Evolutionary conservation across 139 green algal species (phyloP), one percentile per base, ranked within the genome.

Genomic region (Trebouxia sp.): DNA sequence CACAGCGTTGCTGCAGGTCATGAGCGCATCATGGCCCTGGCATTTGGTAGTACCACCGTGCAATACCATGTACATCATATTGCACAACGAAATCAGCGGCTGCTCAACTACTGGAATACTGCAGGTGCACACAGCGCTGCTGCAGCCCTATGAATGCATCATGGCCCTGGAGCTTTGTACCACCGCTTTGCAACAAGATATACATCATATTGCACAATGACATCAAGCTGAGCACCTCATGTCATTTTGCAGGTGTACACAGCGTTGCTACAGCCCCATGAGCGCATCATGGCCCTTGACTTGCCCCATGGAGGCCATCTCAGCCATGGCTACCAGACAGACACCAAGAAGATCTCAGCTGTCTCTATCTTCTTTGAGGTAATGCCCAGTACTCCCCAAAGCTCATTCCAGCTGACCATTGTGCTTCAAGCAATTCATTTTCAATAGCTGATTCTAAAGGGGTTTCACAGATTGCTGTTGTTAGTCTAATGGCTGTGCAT

Each of bases 271-370:
- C 88, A 97, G 51, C 97, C 97, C 0, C 96, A 99, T 83, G 97
- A 99, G 81, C 92, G 96, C 83, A 99, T 99, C 90, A 98, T 99
- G 94, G 96, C 83, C 5, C 91, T 99, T 66, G 97, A 99, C 88
- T 91, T 99, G 86, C 97, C 97, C 0, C 96, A 99, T 80, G 88
- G 97, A 26, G 97, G 97, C 39, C 97, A 99, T 89, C 89, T 99
- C 38, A 96, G 88, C 79, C 96, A 99, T 84, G 96, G 96, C 58
- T 99, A 94, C 89, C 93, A 97, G 89, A 99, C 97, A 0, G 89
- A 97, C 87, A 97, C 95, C 65, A 98, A 98, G 92, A 97, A 97
- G 89, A 98, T 99, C 87, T 96, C 88, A n/a, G 97, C 96, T 32
- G 94, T 93, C 37, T 97, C 92, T 45, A 97, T 98, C 79, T 99